Evolutionary conservation across 768 basidiomycete genomes (phyloP), one percentile per base, ranked within the genome.

Genomic region (Pisolithus albus): DNA sequence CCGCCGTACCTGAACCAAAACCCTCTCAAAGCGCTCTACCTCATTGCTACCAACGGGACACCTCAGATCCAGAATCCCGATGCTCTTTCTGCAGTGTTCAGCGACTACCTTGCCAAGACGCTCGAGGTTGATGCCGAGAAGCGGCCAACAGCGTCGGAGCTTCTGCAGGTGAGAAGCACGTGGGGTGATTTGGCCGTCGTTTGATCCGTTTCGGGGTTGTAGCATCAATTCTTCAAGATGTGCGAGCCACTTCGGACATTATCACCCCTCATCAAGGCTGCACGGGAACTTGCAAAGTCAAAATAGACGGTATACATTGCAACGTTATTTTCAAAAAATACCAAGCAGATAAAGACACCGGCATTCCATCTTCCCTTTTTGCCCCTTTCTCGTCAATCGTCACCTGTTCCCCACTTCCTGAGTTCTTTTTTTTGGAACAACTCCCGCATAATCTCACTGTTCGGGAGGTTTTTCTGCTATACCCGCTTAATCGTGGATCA

Each of bases 1-100:
- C 93, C 93, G 0, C 93, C 93, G 21, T 96, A 96, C 62, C 78
- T 95, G 34, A 94, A 94, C 65, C 93, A 96, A 74, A 95, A 95
- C 70, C 93, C 94, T 0, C 75, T 96, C 48, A 97, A 96, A 67
- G 96, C 96, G 2, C 72, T 99, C 41, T 99, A 98, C 69, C 81
- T 99, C 45, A 99, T 99, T 61, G 95, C 95, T 2, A 99, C 95
- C 8, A 97, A 97, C 60, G 95, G 96, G 24, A 98, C 95, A 21
- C 96, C 96, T 0, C 88, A 87, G 48, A 92, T 99, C 58, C 88
- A 91, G 49, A 97, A 96, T 67, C 94, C 94, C 8, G 86, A 86
- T 61, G 71, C 77, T 48, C 69, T 88, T 32, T 87, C 84, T 3
- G 62, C 81, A 0, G 76, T 88, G 15, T 98, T 99, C 74, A 84